These are phyloP conservation scores for Alternaria conjuncta DNA, from an alignment of 2,329 filamentous ascomycete genomes.

Conservation along the genomic window DNA sequence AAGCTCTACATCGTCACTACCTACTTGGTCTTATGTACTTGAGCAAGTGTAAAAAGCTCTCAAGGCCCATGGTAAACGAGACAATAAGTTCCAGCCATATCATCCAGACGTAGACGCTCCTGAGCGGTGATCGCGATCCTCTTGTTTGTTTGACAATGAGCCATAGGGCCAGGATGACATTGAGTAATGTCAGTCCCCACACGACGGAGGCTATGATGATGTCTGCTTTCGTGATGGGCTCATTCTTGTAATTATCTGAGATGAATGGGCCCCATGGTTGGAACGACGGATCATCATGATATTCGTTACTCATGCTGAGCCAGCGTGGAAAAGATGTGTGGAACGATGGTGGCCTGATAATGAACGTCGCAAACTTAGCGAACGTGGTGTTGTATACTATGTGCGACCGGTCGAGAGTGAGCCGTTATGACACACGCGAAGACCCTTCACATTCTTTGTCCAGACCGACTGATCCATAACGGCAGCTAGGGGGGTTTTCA, in stretches of 20 bases:
- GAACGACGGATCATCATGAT: constrained; percentile 21
- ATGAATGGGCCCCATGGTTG: constrained; percentile 36
- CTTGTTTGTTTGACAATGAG: constrained; percentile 39
- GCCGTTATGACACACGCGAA: neutral
- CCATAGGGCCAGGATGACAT: constrained; percentile 38
- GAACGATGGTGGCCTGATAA: neutral
- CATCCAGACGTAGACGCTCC: constrained; percentile 56
- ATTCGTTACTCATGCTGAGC: constrained; percentile 26
- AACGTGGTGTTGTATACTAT: neutral
- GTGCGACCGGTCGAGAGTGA: neutral
- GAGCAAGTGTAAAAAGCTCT: constrained; percentile 47
- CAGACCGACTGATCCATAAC: constrained; percentile 11
- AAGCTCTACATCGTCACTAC: neutral
- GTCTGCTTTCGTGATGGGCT: constrained; percentile 39
- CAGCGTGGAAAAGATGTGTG: neutral
- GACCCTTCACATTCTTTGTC: constrained; percentile 14
- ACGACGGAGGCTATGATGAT: constrained; percentile 41
- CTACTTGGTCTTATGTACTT: constrained; percentile 44
- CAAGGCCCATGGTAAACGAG: constrained; percentile 52
- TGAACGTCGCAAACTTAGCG: neutral
- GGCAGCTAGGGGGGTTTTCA: constrained; percentile 21
- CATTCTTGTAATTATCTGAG: constrained; percentile 26
- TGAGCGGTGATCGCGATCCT: constrained; percentile 33
- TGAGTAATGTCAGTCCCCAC: constrained; percentile 39
- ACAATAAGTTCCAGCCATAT: constrained; percentile 57